Evolutionary conservation across 768 basidiomycete genomes (phyloP), one percentile per base, ranked within the genome.

Genomic region (Glaciozyma martinii): DNA sequence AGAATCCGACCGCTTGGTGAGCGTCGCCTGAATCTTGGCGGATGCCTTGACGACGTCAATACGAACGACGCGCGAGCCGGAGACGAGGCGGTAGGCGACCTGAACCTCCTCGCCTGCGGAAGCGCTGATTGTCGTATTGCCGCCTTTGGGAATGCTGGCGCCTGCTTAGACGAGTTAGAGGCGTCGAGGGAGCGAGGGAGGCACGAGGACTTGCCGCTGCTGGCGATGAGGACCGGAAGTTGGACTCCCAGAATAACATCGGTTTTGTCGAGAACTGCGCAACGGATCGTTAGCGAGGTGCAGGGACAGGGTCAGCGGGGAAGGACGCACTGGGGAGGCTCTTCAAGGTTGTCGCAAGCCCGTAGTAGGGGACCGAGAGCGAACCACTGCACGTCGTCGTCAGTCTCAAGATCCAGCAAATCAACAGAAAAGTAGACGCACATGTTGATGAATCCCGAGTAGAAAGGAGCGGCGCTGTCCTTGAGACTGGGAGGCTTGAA

Each of bases 201-300:
- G 6, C 15, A 15, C 32, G 18, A 21, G 23, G 30, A 15, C 54
- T 40, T 18, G 23, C 54, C 54, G 8, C 21, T 32, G 15, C 32
- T 32, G 2, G 21, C 54, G 33, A 55, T 37, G 16, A 55, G 32
- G 21, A 19, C 12, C 3, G 54, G 54, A 37, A 55, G 54, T 5
- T 55, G 21, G 13, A 55, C 54, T 12, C 54, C 54, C 32, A 55
- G 30, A 18, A 55, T 21, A 21, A 1, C 33, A 9, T 18, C 19
- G 32, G 54, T 55, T 32, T 55, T 21, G 54, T 55, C 54, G 21
- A 55, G 30, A 32, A 55, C 54, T 55, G 54, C 16, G 32, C 23
- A 23, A 2, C 16, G 7, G 2, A 18, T 3, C 2, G 27, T 55
- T 32, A 40, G 33, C 21, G 23, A 9, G 16, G 4, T n/a, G 32